phyloP scores from a whole-genome alignment of 129 eudicot genomes.

The carrot (Daucus carota) region DNA sequence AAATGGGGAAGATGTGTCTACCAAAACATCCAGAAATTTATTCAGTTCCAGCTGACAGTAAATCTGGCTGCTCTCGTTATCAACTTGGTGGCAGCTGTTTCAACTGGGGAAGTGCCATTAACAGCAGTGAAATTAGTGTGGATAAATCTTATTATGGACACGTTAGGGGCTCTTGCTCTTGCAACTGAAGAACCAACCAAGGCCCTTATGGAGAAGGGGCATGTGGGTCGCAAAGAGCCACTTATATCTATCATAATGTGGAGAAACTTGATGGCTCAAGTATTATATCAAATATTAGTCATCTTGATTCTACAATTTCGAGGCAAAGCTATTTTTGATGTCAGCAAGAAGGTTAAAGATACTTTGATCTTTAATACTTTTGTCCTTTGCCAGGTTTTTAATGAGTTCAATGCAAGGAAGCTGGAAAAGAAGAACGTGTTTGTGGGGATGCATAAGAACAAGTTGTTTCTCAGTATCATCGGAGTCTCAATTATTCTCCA shows the following conservation, averaged over 20 bases:
- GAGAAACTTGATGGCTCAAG: constrained; percentile 50
- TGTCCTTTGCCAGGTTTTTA: constrained; percentile 52
- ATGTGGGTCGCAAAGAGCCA: constrained; percentile 38
- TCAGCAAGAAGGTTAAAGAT: constrained; percentile 28
- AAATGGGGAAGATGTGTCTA: constrained; percentile 54
- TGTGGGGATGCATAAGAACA: constrained; percentile 33
- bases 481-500: constrained; percentile 39
- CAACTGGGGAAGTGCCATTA: constrained; percentile 40
- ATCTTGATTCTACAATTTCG: constrained; percentile 35
- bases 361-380: constrained; percentile 43
- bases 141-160: constrained; percentile 47
- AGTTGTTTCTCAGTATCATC: constrained; percentile 42
- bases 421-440: constrained; percentile 42
- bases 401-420: constrained; percentile 46
- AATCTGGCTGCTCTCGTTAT: constrained; percentile 50
- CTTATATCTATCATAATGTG: constrained; percentile 55
- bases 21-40: constrained; percentile 49
- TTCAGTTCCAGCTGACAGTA: constrained; percentile 57
- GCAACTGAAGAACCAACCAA: constrained; percentile 35
- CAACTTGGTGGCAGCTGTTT: constrained; percentile 40
- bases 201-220: constrained; percentile 29
- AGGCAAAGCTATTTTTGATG: constrained; percentile 28
- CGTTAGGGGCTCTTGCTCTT: constrained; percentile 39
- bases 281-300: constrained; percentile 30
- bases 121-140: constrained; percentile 45